Evolutionary conservation across 169 alveolate species (phyloP).

Genomic region (Blepharisma undulans): DNA sequence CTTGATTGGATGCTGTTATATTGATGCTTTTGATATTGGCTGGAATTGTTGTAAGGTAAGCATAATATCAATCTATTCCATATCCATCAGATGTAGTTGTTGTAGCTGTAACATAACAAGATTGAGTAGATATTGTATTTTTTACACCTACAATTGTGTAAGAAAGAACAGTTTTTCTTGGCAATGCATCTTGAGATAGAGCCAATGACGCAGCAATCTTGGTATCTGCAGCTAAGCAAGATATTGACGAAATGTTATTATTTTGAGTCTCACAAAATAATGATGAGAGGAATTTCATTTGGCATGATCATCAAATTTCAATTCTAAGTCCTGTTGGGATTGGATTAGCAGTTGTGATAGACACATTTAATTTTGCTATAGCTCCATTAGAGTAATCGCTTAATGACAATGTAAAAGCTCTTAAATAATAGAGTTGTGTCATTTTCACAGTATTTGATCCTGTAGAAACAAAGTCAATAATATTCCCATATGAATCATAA

Average conservation of each 20-base stretch:
- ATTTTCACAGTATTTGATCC: background rate
- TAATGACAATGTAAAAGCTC: background rate
- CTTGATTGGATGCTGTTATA: too few species aligned
- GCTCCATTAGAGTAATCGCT: background rate
- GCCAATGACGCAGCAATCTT: too few species aligned
- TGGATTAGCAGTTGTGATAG: background rate
- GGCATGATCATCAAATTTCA: background rate
- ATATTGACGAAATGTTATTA: too few species aligned
- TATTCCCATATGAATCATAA: background rate
- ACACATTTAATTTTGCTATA: background rate
- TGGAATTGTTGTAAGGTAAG: background rate
- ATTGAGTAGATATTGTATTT: constrained; percentile 12
- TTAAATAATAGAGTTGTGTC: background rate
- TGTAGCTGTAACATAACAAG: background rate
- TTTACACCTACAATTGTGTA: background rate
- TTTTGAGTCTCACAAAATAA: too few species aligned
- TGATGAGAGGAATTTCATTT: too few species aligned
- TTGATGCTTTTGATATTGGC: background rate
- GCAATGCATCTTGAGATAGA: too few species aligned
- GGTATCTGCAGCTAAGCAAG: too few species aligned
- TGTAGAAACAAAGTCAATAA: background rate
- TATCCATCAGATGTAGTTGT: background rate
- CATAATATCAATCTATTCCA: background rate
- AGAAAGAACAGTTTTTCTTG: background rate
- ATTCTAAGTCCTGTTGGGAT: background rate